phyloP scores from a whole-genome alignment of 352 stramenopile species.

The Phytophthora rubi region DNA sequence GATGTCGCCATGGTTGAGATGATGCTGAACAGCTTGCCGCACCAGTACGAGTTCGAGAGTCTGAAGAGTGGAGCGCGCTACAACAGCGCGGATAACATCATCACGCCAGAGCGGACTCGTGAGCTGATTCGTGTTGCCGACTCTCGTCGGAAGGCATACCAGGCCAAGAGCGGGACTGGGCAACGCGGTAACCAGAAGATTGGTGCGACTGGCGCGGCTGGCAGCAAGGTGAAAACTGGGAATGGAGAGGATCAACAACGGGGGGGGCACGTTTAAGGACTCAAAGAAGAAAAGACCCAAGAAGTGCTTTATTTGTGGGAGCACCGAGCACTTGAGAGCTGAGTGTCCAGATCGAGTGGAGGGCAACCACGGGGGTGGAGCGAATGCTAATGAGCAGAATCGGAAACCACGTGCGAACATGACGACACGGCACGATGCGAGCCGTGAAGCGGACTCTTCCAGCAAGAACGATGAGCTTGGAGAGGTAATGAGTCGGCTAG shows the following conservation, averaged over 20 bases:
- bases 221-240: neutral
- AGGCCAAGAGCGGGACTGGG: conserved; percentile 2
- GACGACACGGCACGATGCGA: neutral
- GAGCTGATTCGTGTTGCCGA: conserved; percentile 5
- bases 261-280: neutral
- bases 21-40: conserved; percentile 7
- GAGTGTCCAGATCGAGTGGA: conserved; percentile 9
- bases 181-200: conserved; percentile 1
- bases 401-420: conserved; percentile 5
- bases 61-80: conserved; percentile 2
- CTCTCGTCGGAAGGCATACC: conserved; percentile 3
- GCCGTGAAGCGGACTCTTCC: neutral
- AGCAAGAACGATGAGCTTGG: too few species aligned
- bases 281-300: conserved; percentile 1
- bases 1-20: conserved; percentile 4
- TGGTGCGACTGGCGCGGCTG: neutral
- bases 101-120: conserved; percentile 7
- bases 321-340: neutral
- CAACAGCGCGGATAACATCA: conserved; percentile 2
- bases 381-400: conserved; percentile 9
- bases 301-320: conserved; percentile 11
- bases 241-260: neutral
- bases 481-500: neutral
- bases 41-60: conserved; percentile 20
- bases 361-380: neutral